These are phyloP conservation scores for Penicillium sp. DNA, from an alignment of 2,329 filamentous ascomycete genomes.

Conservation along the genomic window DNA sequence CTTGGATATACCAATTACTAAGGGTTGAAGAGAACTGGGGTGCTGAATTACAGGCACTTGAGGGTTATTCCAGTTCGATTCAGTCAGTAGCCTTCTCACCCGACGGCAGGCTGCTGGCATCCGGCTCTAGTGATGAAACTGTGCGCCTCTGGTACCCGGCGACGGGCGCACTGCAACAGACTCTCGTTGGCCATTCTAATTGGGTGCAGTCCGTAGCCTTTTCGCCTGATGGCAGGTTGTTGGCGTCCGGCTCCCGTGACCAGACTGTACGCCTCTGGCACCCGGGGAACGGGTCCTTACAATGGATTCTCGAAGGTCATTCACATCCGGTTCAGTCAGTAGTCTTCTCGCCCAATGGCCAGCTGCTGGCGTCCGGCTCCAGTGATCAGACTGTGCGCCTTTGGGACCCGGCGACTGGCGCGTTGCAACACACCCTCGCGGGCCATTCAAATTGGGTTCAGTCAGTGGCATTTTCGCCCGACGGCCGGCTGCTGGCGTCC, in stretches of 20 bases:
- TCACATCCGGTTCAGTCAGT: not conserved
- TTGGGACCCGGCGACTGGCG: not conserved
- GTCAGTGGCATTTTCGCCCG: not conserved
- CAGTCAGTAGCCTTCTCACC: slow-evolving; percentile 6
- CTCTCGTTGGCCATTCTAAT: not conserved
- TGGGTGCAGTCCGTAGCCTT: not conserved
- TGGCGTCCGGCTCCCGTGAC: not conserved
- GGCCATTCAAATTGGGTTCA: not conserved
- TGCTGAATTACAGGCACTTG: slow-evolving; percentile 8
- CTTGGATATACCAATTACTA: slow-evolving; percentile 9
- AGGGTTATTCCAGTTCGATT: slow-evolving; percentile 17
- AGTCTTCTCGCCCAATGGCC: not conserved
- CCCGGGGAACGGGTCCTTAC: not conserved
- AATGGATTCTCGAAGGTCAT: not conserved
- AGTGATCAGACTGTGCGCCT: not conserved
- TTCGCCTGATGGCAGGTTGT: not conserved
- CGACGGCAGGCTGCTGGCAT: slow-evolving; percentile 6
- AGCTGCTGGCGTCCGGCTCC: not conserved
- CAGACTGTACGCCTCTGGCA: not conserved
- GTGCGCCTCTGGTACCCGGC: slow-evolving; percentile 4
- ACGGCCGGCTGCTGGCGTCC: not conserved
- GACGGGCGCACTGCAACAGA: slow-evolving; percentile 5
- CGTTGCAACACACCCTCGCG: not conserved
- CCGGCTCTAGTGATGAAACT: slow-evolving; percentile 1
- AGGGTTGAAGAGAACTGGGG: slow-evolving; percentile 11